Evolutionary conservation across 805 yeast genomes (phyloP).

Genomic region (Candida xiaguanensis): DNA sequence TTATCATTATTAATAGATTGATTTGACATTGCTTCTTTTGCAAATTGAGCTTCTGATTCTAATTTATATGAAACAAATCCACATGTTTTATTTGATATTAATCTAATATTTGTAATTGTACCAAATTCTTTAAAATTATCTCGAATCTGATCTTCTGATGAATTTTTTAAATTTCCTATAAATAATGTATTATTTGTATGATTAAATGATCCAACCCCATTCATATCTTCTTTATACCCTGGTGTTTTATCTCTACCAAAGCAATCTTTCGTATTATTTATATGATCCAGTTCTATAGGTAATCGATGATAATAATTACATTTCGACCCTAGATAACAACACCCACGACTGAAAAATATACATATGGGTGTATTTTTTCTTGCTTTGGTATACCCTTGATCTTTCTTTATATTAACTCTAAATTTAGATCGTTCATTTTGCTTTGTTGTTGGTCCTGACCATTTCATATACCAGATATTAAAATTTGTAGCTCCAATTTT

Average conservation of each 20-base stretch:
- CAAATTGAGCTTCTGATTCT: constrained; percentile 85
- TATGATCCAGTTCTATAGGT: constrained; percentile 58
- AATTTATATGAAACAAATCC: constrained; percentile 72
- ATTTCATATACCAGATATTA: constrained; percentile 84
- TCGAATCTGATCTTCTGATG: constrained; percentile 30
- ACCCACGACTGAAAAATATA: constrained; percentile 82
- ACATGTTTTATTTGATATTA: constrained; percentile 57
- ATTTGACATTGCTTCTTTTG: constrained; percentile 89
- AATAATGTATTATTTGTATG: constrained; percentile 70
- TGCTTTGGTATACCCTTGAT: constrained; percentile 75
- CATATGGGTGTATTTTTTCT: constrained; percentile 56
- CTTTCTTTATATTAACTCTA: constrained; percentile 55
- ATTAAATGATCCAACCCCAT: constrained; percentile 83
- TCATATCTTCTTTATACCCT: constrained; percentile 87
- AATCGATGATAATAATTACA: constrained; percentile 78
- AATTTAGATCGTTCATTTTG: constrained; percentile 47
- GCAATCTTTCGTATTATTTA: constrained; percentile 71
- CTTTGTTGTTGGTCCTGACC: constrained; percentile 59
- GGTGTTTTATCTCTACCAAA: constrained; percentile 88
- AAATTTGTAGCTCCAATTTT: constrained; percentile 71
- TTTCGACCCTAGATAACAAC: constrained; percentile 72
- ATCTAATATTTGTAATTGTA: constrained; percentile 60
- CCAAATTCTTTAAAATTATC: constrained; percentile 73
- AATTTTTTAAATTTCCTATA: constrained; percentile 57
- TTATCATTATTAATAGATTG: constrained; percentile 53